These are phyloP conservation scores for Cladosporium sphaerospermum DNA, from an alignment of 2,329 filamentous ascomycete genomes.

Conservation along the genomic window DNA sequence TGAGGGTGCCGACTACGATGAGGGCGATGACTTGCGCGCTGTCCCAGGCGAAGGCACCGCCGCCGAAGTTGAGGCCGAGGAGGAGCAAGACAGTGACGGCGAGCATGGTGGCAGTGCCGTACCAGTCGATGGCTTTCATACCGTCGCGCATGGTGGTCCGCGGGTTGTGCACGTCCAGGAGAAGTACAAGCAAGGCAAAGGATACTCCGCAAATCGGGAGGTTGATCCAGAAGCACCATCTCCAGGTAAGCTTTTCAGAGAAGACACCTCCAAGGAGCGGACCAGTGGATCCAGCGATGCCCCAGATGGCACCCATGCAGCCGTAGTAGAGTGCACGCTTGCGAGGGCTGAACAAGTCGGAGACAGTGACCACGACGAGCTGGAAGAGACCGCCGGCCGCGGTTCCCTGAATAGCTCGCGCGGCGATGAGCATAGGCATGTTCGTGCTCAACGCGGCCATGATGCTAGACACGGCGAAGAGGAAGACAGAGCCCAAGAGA, in stretches of 20 bases:
- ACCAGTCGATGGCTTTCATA: constrained; percentile 49
- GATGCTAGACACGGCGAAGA: constrained; percentile 47
- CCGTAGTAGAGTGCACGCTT: constrained; percentile 41
- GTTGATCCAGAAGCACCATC: constrained; percentile 54
- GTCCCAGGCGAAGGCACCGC: constrained; percentile 47
- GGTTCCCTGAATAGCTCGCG: constrained; percentile 48
- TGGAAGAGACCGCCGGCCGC: constrained; percentile 49
- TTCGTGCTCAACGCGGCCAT: constrained; percentile 43
- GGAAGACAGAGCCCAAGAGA: constrained; percentile 41
- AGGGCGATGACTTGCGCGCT: constrained; percentile 51
- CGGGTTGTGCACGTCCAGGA: constrained; percentile 51
- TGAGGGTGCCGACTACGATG: constrained; percentile 50
- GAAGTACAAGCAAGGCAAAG: constrained; percentile 45
- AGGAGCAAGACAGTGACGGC: constrained; percentile 48
- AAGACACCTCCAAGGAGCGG: constrained; percentile 50
- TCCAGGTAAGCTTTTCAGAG: constrained; percentile 41
- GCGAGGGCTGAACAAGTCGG: constrained; percentile 48
- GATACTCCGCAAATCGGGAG: constrained; percentile 45
- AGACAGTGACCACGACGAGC: constrained; percentile 49
- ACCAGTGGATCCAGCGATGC: constrained; percentile 47
- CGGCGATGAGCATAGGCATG: constrained; percentile 49
- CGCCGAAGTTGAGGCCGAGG: constrained; percentile 50
- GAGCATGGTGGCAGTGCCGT: constrained; percentile 47
- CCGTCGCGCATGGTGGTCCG: constrained; percentile 44
- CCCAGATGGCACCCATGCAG: constrained; percentile 49